These are phyloP conservation scores for Ochetophila trinervis DNA, from an alignment of 306 rosid species.

Conservation along the genomic window DNA sequence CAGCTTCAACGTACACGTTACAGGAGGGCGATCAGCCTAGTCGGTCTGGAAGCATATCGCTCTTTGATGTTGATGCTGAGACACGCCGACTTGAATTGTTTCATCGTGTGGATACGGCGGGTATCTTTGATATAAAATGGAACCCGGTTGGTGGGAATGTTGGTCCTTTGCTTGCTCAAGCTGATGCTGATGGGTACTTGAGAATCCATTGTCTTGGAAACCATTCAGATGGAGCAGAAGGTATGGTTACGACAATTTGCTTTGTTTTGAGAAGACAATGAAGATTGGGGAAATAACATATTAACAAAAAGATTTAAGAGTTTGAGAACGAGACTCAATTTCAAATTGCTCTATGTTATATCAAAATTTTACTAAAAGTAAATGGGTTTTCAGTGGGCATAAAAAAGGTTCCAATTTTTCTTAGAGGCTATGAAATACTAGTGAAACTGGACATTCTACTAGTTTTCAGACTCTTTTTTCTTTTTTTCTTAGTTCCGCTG, in stretches of 20 bases:
- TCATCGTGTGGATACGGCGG: slow-evolving; percentile 49
- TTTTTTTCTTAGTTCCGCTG: slow-evolving; percentile 4
- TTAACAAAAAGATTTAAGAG: too few species aligned
- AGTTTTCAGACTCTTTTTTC: background rate
- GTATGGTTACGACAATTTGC: slow-evolving; percentile 30
- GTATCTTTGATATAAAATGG: slow-evolving; percentile 91
- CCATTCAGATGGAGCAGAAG: slow-evolving; percentile 41
- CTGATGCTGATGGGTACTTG: slow-evolving; percentile 81
- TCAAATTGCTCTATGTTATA: too few species aligned
- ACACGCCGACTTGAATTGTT: slow-evolving; percentile 37
- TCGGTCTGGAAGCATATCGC: slow-evolving; percentile 72
- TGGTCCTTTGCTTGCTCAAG: slow-evolving; percentile 66
- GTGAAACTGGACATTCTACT: background rate
- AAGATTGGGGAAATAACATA: too few species aligned
- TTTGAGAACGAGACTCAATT: too few species aligned
- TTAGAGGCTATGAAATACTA: background rate
- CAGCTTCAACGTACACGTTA: slow-evolving; percentile 74
- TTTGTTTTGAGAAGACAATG: too few species aligned
- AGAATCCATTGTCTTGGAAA: slow-evolving; percentile 48
- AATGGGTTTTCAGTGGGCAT: too few species aligned
- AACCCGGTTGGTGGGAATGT: slow-evolving; percentile 40
- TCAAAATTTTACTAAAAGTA: too few species aligned
- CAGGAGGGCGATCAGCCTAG: slow-evolving; percentile 66
- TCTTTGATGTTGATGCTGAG: slow-evolving; percentile 48
- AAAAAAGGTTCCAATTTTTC: background rate